A percentile compares a stretch with the other conserved stretches of the same genome.
Conservation (phyloP, 2,329 filamentous ascomycete genomes). For the Fonsecaea pedrosoi region DNA sequence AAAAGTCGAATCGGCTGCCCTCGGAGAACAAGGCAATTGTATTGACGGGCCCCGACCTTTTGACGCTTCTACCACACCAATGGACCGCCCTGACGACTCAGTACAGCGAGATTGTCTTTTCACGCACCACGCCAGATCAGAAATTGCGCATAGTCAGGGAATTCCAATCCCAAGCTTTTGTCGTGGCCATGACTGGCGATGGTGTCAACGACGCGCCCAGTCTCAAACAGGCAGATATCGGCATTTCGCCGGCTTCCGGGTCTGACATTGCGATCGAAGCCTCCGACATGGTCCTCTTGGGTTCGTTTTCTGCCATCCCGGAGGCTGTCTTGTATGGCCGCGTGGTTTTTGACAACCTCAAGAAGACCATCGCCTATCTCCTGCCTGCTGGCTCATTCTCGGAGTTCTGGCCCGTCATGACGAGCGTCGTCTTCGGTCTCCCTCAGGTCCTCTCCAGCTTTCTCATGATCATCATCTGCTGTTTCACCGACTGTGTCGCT, state of each 20-base stretch:
- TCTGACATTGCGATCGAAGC: conserved; percentile 69
- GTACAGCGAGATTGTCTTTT: conserved; percentile 78
- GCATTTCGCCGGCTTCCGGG: conserved; percentile 65
- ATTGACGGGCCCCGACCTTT: conserved; percentile 70
- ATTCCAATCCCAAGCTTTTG: conserved; percentile 67
- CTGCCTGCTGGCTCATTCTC: conserved; percentile 75
- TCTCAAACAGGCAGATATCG: conserved; percentile 65
- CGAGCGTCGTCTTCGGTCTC: conserved; percentile 73
- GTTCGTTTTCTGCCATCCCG: conserved; percentile 74
- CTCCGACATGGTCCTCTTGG: conserved; percentile 68
- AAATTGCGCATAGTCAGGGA: conserved; percentile 81
- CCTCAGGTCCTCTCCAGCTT: conserved; percentile 76
- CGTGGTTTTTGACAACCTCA: conserved; percentile 79
- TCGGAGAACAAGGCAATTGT: conserved; percentile 61
- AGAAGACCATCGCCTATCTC: conserved; percentile 77
- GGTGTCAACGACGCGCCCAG: conserved; percentile 61
- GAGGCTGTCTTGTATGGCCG: conserved; percentile 75
- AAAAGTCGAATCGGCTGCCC: conserved; percentile 22
- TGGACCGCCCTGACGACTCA: conserved; percentile 67
- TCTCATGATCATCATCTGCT: conserved; percentile 64
- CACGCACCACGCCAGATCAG: conserved; percentile 77
- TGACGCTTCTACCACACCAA: conserved; percentile 69
- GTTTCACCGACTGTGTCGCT: conserved; percentile 77
- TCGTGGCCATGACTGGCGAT: conserved; percentile 61
- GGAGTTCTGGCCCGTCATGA: conserved; percentile 74